Base-by-base conservation (phyloP, 805 yeast genomes). In the Candida ipomoeae region DNA sequence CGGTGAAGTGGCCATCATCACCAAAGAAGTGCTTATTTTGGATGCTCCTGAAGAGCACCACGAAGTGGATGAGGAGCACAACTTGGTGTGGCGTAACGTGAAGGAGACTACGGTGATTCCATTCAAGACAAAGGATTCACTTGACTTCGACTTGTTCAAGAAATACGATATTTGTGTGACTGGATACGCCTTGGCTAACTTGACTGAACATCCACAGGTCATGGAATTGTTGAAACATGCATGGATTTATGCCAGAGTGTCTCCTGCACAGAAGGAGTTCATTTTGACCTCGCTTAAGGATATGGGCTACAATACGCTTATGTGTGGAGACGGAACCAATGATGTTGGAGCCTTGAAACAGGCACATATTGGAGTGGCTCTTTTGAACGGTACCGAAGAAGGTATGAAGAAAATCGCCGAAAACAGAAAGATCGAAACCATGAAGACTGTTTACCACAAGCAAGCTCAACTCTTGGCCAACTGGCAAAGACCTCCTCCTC, bases 291-390 rank as follows among this genome's bases (percentile, higher is more conserved):
- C 90, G 36, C 80, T 89, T 67, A 94, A 92, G 68, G 84, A 82
- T 55, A 79, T 89, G 66, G 97, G 97, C 23, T 94, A 92, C 71
- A 86, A 82, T 64, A 94, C 98, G 21, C 79, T 94, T 61, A 94
- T 94, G 99, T 94, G 99, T 72, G 99, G 99, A 77, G 99, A 94
- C 72, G 99, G 99, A 71, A 94, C 99, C n/a, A 94, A 94, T 66
- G 99, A 94, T 76, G 99, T 94, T 46, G 99, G 99, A 70, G 99
- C 99, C 48, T 81, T 94, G 71, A 94, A 94, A 69, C 98, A 94
- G 74, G 98, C 99, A 2, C 96, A 94, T 64, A 86, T 94, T 64
- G 99, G 99, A 76, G 88, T 94, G 66, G 99, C 99, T n/a, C 75
- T 94, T 60, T 79, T 94, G 67, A 94, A 94, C 63, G 99, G 98